Conservation (phyloP, 2,329 filamentous ascomycete species). For the Tolypocladium ophioglossoides region DNA sequence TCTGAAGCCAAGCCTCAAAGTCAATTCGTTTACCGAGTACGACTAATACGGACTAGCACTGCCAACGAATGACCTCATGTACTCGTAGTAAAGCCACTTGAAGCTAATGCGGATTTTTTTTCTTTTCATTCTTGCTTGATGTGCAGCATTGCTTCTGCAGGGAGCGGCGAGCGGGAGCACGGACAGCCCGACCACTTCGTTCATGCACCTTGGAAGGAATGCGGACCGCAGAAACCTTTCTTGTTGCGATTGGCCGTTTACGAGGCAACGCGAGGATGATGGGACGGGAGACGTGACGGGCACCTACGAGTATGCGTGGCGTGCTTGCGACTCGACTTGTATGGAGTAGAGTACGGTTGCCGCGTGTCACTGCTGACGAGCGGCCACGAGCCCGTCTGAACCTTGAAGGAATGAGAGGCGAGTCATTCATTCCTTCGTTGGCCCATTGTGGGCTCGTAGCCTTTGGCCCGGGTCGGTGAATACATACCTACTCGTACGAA, state of each 20-base stretch:
- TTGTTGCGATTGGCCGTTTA: neutral
- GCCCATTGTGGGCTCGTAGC: neutral
- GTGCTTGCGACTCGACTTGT: neutral
- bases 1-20: no score
- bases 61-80: neutral
- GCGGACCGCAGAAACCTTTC: neutral
- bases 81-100: neutral
- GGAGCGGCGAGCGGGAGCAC: neutral
- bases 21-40: neutral
- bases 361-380: neutral
- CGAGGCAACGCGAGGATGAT: neutral
- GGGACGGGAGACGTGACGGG: neutral
- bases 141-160: neutral
- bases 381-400: neutral
- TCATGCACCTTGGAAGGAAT: neutral
- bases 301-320: no score
- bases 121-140: no score
- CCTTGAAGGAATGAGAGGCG: neutral
- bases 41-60: neutral
- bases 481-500: neutral
- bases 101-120: no score
- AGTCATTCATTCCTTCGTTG: neutral
- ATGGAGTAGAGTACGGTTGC: neutral
- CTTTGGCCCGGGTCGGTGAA: neutral
- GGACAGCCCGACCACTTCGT: neutral